Conservation (phyloP, 441 rosid genomes). For the Arabidopsis hybrid region DNA sequence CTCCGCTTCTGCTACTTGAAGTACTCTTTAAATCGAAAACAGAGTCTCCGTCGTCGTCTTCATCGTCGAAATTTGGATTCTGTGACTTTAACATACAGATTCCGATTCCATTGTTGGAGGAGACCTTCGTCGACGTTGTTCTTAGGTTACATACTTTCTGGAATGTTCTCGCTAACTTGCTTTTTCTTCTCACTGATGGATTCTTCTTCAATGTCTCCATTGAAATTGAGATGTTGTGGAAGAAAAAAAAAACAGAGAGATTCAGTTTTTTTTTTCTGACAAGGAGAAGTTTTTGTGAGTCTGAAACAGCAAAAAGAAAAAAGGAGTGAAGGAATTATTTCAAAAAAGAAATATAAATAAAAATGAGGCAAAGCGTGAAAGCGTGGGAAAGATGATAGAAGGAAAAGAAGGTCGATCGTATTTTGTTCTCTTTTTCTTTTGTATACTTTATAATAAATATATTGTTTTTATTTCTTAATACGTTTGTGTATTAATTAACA, state of each 20-base stretch:
- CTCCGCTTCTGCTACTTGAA: constrained; percentile 36
- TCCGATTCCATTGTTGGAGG: constrained; percentile 75
- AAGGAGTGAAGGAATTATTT: constrained; percentile 12
- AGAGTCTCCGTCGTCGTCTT: constrained; percentile 35
- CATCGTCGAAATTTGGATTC: constrained; percentile 48
- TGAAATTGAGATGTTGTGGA: neutral
- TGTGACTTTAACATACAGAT: constrained; percentile 70
- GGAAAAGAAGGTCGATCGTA: constrained; percentile 34
- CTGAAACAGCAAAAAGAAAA: constrained; percentile 27
- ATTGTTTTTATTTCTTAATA: neutral
- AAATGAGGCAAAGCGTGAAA: constrained; percentile 44
- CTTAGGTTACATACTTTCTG: constrained; percentile 71
- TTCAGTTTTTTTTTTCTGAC: neutral
- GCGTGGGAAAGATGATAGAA: constrained; percentile 44
- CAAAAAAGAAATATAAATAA: constrained; percentile 24
- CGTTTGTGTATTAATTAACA: neutral
- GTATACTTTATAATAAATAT: neutral
- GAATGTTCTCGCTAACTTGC: constrained; percentile 71
- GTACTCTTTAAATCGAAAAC: constrained; percentile 40
- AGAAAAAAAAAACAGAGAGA: constrained; percentile 10
- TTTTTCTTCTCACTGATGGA: constrained; percentile 58
- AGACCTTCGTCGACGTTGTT: constrained; percentile 54
- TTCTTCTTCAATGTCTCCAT: constrained; percentile 72
- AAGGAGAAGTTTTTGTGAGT: constrained; percentile 3
- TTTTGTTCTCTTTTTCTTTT: constrained; percentile 32